Conservation (phyloP, 805 yeast genomes). For the Candida oleophila region DNA sequence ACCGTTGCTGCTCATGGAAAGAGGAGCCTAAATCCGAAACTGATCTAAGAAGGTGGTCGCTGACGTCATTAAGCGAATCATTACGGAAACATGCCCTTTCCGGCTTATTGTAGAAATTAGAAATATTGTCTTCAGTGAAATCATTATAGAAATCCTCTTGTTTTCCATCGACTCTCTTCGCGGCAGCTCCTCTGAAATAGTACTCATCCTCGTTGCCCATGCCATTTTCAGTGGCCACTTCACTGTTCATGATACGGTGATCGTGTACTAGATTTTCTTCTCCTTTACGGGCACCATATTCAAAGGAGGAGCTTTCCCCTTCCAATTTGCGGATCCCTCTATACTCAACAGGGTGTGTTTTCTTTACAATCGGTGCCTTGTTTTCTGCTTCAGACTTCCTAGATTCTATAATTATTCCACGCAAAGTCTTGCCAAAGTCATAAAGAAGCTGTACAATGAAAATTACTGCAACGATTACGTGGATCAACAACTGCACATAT, state of each 20-base stretch:
- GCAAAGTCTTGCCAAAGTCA: slow-evolving; percentile 24
- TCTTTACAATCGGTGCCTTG: not conserved
- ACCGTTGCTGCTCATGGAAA: slow-evolving; percentile 17
- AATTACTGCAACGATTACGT: slow-evolving; percentile 29
- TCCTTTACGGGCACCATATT: too few species aligned
- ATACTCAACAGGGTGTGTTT: not conserved
- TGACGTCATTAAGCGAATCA: not conserved
- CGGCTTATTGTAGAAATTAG: not conserved
- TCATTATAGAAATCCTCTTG: not conserved
- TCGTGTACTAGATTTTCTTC: not conserved
- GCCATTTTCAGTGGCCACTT: not conserved
- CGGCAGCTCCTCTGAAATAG: not conserved
- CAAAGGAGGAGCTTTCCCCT: not conserved
- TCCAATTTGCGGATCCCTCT: not conserved
- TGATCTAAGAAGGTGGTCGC: not conserved
- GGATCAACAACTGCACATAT: slow-evolving; percentile 42
- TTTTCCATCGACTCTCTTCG: not conserved
- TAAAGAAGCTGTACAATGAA: slow-evolving; percentile 29
- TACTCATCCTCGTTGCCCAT: not conserved
- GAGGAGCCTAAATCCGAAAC: slow-evolving; percentile 6
- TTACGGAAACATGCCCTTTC: not conserved
- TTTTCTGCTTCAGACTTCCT: not conserved
- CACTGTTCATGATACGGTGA: not conserved
- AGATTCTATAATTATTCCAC: not conserved
- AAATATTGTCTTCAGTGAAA: not conserved